Conservation (phyloP, 2,329 filamentous ascomycete genomes). For the Exserohilum turcica region DNA sequence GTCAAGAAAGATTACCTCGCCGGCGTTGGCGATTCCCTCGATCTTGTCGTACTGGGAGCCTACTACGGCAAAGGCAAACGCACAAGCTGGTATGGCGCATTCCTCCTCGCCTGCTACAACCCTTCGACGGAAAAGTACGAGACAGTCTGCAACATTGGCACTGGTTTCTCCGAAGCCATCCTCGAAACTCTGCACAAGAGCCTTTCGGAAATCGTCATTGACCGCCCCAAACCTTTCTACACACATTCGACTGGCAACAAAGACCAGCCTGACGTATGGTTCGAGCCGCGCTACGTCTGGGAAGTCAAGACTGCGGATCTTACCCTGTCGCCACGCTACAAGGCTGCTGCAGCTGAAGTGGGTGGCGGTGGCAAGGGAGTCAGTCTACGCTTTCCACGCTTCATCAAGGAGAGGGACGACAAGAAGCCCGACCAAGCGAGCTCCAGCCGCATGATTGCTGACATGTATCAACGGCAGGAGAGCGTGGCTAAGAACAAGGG, state of each 20-base stretch:
- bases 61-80: conserved; percentile 96
- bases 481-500: conserved; percentile 85
- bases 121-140: conserved; percentile 80
- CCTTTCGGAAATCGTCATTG: conserved; percentile 79
- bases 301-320: conserved; percentile 97
- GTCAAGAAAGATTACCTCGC: conserved; percentile 97
- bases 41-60: conserved; percentile 92
- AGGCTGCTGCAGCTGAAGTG: conserved; percentile 83
- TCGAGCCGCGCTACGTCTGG: conserved; percentile 93
- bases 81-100: conserved; percentile 93
- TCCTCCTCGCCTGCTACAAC: conserved; percentile 94
- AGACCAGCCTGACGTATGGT: conserved; percentile 98
- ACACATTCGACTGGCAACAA: conserved; percentile 80
- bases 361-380: conserved; percentile 76
- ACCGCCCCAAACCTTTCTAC: conserved; percentile 93
- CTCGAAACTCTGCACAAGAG: conserved; percentile 83
- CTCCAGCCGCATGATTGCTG: conserved; percentile 80
- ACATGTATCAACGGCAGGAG: conserved; percentile 97
- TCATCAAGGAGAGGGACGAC: conserved; percentile 89
- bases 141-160: conserved; percentile 97
- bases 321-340: conserved; percentile 89
- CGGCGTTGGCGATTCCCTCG: conserved; percentile 91
- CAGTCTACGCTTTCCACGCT: conserved; percentile 87
- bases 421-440: conserved; percentile 95
- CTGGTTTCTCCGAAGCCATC: conserved; percentile 91